Base-by-base conservation (phyloP, 2,329 filamentous ascomycete genomes). In the Stromatinia cepivora region DNA sequence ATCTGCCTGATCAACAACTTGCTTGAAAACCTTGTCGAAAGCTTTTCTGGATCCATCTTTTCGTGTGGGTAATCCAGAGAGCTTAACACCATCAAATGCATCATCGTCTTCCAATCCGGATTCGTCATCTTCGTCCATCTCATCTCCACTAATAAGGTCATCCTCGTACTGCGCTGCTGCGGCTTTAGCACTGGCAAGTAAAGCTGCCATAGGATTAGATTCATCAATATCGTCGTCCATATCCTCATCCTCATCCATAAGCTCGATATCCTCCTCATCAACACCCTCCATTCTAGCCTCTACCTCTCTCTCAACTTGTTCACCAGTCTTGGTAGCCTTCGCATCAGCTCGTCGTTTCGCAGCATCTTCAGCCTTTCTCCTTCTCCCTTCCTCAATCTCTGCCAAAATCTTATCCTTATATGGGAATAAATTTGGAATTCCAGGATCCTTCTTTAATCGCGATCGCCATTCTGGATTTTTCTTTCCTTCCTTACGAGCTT, bases 391-490 rank as follows among this genome's bases (percentile, higher is more conserved):
- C 82, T 99, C 95, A 76, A 99, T 96, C 81, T 99, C 93, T 70
- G 94, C 89, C 46, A 99, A 86, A 39, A 99, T 87, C 84, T 91
- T 94, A 80, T 97, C 94, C 84, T 99, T 99, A 85, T 95, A 97
- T 0, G 95, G 95, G 82, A 97, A 99, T 48, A 97, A 83, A 79
- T 98, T 99, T 53, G 95, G 95, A 72, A 99, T 97, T 62, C 95
- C 95, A 34, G 94, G 95, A 77, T 99, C 95, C 84, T 98, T 99
- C 87, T 97, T 98, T 75, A 97, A 80, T 80, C 93, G 92, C 70
- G 93, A 94, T 75, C 92, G 89, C 93, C 95, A 98, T 92, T 97
- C 89, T 46, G 95, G 94, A 80, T 97, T 97, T 88, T 97, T 93
- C 84, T 97, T 98, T 69, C 91, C 93, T 69, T 89, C 85, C 85